Percentiles rank a stretch among this genome's conserved stretches.
Evolutionary conservation across 116 monocot species (phyloP).

Genomic region (Posidonia oceanica): DNA sequence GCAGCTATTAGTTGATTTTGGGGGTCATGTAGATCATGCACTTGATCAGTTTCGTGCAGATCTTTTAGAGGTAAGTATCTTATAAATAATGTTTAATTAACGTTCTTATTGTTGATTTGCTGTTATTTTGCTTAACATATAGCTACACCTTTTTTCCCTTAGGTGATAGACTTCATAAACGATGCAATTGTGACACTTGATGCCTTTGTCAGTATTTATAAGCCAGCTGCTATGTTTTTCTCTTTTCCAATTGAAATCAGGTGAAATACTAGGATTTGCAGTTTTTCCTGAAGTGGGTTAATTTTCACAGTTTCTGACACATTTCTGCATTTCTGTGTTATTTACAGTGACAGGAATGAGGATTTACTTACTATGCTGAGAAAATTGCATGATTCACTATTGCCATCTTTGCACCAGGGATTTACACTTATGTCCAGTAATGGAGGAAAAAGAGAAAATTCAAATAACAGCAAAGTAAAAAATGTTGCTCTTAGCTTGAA

Average conservation of each 20-base stretch:
- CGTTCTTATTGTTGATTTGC: neutral
- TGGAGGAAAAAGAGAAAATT: neutral
- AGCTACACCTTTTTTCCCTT: constrained; percentile 1
- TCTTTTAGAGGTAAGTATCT: constrained; percentile 58
- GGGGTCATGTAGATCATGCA: constrained; percentile 15
- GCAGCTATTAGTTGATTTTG: neutral
- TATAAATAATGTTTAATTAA: neutral
- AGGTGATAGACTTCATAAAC: constrained; percentile 96
- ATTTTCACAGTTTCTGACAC: neutral
- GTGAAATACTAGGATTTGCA: constrained; percentile 14
- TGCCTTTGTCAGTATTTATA: constrained; percentile 75
- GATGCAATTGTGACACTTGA: constrained; percentile 77
- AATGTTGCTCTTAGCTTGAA: constrained; percentile 42
- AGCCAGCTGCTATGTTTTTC: constrained; percentile 44
- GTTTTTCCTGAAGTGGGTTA: neutral
- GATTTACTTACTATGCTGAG: constrained; percentile 52
- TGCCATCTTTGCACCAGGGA: constrained; percentile 54
- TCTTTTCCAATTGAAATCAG: constrained; percentile 63
- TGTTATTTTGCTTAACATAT: constrained; percentile 1
- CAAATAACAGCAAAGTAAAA: constrained; percentile 10
- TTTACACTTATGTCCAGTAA: constrained; percentile 27
- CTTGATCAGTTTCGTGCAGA: constrained; percentile 38
- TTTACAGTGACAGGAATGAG: constrained; percentile 55
- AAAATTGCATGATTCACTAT: constrained; percentile 66
- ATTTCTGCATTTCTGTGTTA: constrained; percentile 1